A percentile compares a stretch with the other conserved stretches of the same genome.
phyloP scores from a whole-genome alignment of 257 asterid genomes.

The Marsdenia floribunda region DNA sequence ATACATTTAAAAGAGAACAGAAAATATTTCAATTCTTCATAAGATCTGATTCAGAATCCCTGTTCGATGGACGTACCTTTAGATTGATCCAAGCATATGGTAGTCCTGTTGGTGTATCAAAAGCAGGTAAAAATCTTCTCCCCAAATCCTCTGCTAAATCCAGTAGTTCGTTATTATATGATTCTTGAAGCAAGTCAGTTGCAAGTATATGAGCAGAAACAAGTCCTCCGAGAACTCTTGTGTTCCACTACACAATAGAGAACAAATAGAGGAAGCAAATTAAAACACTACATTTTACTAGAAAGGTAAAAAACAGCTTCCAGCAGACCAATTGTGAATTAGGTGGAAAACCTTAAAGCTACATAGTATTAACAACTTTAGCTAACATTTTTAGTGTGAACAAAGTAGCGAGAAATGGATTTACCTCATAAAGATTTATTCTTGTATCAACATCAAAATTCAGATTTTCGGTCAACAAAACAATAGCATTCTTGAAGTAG shows the following conservation, averaged over 20 bases:
- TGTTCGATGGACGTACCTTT: conserved; percentile 44
- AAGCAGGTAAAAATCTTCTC: conserved; percentile 73
- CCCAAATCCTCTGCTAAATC: conserved; percentile 88
- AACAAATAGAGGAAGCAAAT: conserved; percentile 32
- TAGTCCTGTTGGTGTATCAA: conserved; percentile 86
- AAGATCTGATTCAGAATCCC: not conserved
- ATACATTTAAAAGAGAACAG: not conserved
- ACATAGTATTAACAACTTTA: not conserved
- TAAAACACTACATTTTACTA: conserved; percentile 29
- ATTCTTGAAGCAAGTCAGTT: conserved; percentile 78
- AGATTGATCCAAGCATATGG: conserved; percentile 97
- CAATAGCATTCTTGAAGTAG: conserved; percentile 70
- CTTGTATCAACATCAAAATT: conserved; percentile 85
- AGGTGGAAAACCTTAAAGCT: not conserved
- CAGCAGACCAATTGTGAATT: not conserved
- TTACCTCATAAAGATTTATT: conserved; percentile 93
- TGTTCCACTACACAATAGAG: conserved; percentile 91
- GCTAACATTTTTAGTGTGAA: not conserved
- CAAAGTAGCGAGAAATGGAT: conserved; percentile 7
- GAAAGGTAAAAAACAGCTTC: conserved; percentile 10
- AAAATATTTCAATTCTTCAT: not conserved
- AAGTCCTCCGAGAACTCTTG: conserved; percentile 99
- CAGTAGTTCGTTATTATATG: conserved; percentile 72
- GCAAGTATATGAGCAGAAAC: conserved; percentile 99
- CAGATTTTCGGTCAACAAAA: conserved; percentile 83